Evolutionary conservation across 805 yeast genomes (phyloP).

Genomic region (Candida piceae): DNA sequence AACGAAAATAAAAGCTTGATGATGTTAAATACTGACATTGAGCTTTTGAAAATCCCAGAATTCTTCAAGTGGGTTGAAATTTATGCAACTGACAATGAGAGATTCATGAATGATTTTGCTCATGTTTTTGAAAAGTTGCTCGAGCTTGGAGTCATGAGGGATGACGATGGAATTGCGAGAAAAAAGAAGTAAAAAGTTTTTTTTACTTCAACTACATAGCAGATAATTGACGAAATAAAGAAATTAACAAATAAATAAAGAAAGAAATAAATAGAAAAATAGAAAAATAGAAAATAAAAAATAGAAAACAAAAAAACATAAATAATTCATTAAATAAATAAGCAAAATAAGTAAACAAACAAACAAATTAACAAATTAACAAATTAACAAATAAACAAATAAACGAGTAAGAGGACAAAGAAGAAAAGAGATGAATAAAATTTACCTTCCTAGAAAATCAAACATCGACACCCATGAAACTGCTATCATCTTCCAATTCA

Average conservation of each 20-base stretch:
- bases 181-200: slow-evolving; percentile 15
- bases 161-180: slow-evolving; percentile 28
- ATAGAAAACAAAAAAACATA: too few relatives aligned
- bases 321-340: too few relatives aligned
- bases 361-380: too few relatives aligned
- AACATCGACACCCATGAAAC: slow-evolving; percentile 19
- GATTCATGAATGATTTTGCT: slow-evolving; percentile 61
- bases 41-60: slow-evolving; percentile 50
- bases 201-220: neutral
- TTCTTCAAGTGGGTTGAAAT: slow-evolving; percentile 57
- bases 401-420: too few relatives aligned
- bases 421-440: too few relatives aligned
- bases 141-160: slow-evolving; percentile 38
- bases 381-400: too few relatives aligned
- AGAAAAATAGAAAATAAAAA: too few relatives aligned
- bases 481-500: slow-evolving; percentile 44
- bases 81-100: slow-evolving; percentile 62
- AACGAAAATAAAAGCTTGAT: slow-evolving; percentile 43
- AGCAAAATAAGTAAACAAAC: too few relatives aligned
- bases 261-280: too few relatives aligned
- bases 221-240: too few relatives aligned
- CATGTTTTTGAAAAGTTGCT: slow-evolving; percentile 61
- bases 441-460: too few relatives aligned
- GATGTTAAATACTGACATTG: slow-evolving; percentile 86
- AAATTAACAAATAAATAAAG: too few relatives aligned